Percentiles rank a stretch among this genome's conserved stretches.
phyloP scores from a whole-genome alignment of 2,329 filamentous ascomycete species.

The Aspergillus tamarii region DNA sequence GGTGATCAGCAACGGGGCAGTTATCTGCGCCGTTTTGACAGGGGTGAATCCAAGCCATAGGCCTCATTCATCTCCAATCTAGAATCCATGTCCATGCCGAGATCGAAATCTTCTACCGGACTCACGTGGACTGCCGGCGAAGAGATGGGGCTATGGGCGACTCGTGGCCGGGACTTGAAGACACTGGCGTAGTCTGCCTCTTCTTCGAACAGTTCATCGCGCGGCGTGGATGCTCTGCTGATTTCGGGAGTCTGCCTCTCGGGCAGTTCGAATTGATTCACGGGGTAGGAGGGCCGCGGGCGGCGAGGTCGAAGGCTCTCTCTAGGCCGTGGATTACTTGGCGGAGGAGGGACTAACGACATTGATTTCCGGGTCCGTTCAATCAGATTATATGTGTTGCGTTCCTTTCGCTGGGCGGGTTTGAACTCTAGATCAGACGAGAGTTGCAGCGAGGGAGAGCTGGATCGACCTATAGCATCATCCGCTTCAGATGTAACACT shows the following conservation, averaged over 20 bases:
- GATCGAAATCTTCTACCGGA: constrained; percentile 28
- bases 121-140: constrained; percentile 44
- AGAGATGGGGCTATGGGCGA: constrained; percentile 71
- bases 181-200: constrained; percentile 78
- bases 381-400: constrained; percentile 56
- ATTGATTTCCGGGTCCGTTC: constrained; percentile 84
- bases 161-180: constrained; percentile 80
- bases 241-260: constrained; percentile 33
- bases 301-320: constrained; percentile 25
- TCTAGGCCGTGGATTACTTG: constrained; percentile 23
- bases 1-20: background rate
- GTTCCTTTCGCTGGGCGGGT: constrained; percentile 6
- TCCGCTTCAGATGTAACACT: background rate
- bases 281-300: constrained; percentile 49
- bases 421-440: constrained; percentile 10
- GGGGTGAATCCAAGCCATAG: constrained; percentile 28
- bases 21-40: constrained; percentile 18
- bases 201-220: constrained; percentile 70
- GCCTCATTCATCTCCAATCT: constrained; percentile 13
- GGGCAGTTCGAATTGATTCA: constrained; percentile 61
- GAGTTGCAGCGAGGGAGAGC: constrained; percentile 10
- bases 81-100: constrained; percentile 25
- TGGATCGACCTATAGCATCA: background rate
- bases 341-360: constrained; percentile 60
- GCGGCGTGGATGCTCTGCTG: constrained; percentile 53